These are phyloP conservation scores for Rhodotorula sp. DNA, from an alignment of 1,284 basidiomycete genomes.

Conservation along the genomic window DNA sequence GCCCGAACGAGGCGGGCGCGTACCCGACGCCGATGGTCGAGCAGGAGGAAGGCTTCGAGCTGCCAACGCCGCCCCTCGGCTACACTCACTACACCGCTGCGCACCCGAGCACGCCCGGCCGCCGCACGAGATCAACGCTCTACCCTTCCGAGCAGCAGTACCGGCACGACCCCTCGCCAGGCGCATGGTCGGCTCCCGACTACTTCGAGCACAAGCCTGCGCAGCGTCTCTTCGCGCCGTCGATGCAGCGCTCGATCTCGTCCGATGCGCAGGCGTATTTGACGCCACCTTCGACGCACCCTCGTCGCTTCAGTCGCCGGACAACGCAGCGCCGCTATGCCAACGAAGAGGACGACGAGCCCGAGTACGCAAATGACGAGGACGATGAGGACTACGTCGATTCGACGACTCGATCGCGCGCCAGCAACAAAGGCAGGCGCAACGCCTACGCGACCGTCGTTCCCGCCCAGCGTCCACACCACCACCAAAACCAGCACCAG, in stretches of 20 bases:
- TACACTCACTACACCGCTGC: background rate
- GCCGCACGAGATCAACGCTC: background rate
- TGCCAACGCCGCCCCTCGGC: background rate
- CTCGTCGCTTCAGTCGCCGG: background rate
- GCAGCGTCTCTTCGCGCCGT: background rate
- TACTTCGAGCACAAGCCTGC: constrained; percentile 5
- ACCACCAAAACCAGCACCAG: too few species aligned
- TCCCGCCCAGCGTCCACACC: background rate
- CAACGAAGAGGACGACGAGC: constrained; percentile 8
- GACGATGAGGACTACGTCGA: constrained; percentile 25
- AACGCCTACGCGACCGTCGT: background rate
- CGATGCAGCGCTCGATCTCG: constrained; percentile 12
- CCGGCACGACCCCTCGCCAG: background rate
- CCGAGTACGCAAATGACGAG: constrained; percentile 1
- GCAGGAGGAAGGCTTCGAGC: background rate
- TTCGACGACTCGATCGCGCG: background rate
- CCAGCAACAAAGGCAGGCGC: background rate
- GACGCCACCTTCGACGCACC: constrained; percentile 18
- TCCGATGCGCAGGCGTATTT: constrained; percentile 13
- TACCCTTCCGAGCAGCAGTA: background rate
- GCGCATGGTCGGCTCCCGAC: constrained; percentile 1
- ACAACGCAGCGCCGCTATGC: background rate
- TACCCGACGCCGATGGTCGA: background rate
- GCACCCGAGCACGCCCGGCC: background rate
- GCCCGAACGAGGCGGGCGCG: background rate